Base-by-base conservation (phyloP, 2,329 filamentous ascomycete species). In the Aspergillus melleus region DNA sequence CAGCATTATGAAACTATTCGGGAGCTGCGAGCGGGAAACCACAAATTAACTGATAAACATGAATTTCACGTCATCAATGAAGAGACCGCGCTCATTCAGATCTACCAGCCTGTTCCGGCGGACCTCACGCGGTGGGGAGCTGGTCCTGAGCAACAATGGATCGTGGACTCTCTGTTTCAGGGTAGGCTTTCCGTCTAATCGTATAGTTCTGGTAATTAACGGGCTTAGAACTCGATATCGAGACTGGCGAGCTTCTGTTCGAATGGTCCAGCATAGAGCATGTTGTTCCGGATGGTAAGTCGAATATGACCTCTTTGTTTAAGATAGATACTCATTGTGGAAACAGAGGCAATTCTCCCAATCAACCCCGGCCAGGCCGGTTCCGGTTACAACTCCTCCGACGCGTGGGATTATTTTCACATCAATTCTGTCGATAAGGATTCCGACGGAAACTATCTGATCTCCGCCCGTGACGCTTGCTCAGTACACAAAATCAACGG, bases 231-330 rank as follows among this genome's bases (percentile, higher is more conserved):
- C 58, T 75, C 39, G 80, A 86, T 58, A 82, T 85, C 47, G 76
- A 81, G 24, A 86, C 82, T 2, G 83, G 84, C 2, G 75, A 80
- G 46, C 70, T 87, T 3, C 61, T 86, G 11, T 87, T 87, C 62
- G 84, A 87, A 64, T 87, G 85, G 85, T 79, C 78, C 30, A 83
- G 81, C 62, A 72, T 86, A 10, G 83, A 86, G 58, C 82, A 86
- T 68, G 76, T 85, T n/a, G 75, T 78, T 49, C 83, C 82, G 1
- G 76, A 79, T 46, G 78, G 81, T 76, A 16, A n/a, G 6, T n/a
- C 3, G 75, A 24, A 6, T 24, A 4, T 24, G 24, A 24, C 24
- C 24, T 6, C 24, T 24, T 24, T 4, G 5, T 24, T 24, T 6
- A 24, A 24, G 3, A 5, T 24, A 24, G 1, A 24, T 24, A 24